Evolutionary conservation across 2,329 filamentous ascomycete species (phyloP).

Genomic region (Fusarium clavum): DNA sequence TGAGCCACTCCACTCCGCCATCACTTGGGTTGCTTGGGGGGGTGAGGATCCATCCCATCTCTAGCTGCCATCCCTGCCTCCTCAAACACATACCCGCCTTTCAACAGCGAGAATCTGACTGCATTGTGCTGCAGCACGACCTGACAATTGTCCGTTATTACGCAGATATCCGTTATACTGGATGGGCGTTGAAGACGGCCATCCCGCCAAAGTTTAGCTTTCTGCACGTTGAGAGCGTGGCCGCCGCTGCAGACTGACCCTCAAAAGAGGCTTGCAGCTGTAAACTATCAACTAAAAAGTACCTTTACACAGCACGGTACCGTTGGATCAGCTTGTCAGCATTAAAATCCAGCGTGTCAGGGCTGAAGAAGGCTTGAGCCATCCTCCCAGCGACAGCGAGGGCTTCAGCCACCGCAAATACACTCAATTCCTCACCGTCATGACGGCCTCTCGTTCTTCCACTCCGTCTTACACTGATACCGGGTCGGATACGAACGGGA

Average conservation of each 20-base stretch:
- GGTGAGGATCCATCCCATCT: constrained; percentile 43
- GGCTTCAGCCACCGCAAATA: constrained; percentile 34
- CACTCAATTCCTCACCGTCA: constrained; percentile 30
- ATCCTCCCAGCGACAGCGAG: constrained; percentile 4
- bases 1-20: constrained; percentile 49
- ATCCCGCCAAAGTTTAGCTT: constrained; percentile 29
- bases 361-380: constrained; percentile 21
- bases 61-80: constrained; percentile 35
- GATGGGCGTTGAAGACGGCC: constrained; percentile 24
- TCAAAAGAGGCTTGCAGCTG: constrained; percentile 12
- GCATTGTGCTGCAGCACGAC: constrained; percentile 8
- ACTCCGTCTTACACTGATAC: constrained; percentile 15
- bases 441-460: constrained; percentile 25
- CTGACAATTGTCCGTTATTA: neutral
- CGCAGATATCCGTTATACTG: constrained; percentile 5
- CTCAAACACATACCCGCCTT: constrained; percentile 20
- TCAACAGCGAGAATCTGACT: constrained; percentile 29
- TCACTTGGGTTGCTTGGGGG: constrained; percentile 38
- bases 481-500: neutral
- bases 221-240: constrained; percentile 16
- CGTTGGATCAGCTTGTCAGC: constrained; percentile 27
- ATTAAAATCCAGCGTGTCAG: constrained; percentile 23
- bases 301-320: constrained; percentile 5
- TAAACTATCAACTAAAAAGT: constrained; percentile 1
- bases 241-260: neutral